These are phyloP conservation scores for Ustilago cynodontis DNA, from an alignment of 1,284 basidiomycete species.

Conservation along the genomic window DNA sequence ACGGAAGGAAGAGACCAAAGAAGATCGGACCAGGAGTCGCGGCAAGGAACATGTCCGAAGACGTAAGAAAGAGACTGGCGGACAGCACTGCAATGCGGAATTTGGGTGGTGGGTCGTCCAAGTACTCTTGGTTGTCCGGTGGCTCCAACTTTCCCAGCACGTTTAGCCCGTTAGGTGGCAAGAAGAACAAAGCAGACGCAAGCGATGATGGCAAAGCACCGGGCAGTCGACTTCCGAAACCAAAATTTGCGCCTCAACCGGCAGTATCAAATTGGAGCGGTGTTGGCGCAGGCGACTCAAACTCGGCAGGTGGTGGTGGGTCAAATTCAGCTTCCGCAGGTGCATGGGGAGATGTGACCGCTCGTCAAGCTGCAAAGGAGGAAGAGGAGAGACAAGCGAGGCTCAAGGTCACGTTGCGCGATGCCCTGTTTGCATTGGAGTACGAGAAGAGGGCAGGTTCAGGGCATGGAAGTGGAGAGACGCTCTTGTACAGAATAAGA, in stretches of 20 bases:
- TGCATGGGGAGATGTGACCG: conserved; percentile 67
- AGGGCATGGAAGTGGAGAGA: conserved; percentile 47
- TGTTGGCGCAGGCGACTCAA: conserved; percentile 15
- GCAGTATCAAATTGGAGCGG: conserved; percentile 35
- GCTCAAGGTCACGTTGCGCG: conserved; percentile 61
- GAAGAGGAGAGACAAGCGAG: conserved; percentile 62
- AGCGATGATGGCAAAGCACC: conserved; percentile 29
- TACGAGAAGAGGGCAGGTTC: conserved; percentile 41
- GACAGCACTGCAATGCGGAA: conserved; percentile 68
- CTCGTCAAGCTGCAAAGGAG: conserved; percentile 60
- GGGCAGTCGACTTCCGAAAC: conserved; percentile 54
- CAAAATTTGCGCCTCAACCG: conserved; percentile 63
- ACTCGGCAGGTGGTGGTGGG: neutral
- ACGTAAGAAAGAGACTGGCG: conserved; percentile 64
- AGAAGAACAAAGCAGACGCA: conserved; percentile 39
- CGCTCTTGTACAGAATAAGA: conserved; percentile 37
- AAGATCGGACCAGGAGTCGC: conserved; percentile 56
- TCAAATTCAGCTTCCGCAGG: conserved; percentile 29
- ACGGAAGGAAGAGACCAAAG: conserved; percentile 53
- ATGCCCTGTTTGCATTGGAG: conserved; percentile 67
- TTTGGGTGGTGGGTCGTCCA: conserved; percentile 55
- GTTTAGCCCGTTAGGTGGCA: conserved; percentile 35
- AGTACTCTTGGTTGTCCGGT: conserved; percentile 59
- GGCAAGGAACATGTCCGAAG: conserved; percentile 66
- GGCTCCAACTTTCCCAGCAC: conserved; percentile 27